Conservation (phyloP, 768 basidiomycete genomes). For the Lentinula aciculospora region DNA sequence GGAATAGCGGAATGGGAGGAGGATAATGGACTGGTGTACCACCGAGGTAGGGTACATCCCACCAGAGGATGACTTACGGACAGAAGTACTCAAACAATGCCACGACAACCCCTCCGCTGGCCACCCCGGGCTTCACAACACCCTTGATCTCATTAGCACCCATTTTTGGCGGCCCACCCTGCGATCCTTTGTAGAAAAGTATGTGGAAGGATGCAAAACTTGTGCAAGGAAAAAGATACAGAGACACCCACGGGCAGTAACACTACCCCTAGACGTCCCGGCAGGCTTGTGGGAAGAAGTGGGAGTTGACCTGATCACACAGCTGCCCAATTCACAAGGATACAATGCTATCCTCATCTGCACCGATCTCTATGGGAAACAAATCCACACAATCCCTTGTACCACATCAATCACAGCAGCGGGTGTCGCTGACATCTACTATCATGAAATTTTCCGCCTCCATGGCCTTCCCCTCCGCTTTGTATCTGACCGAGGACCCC, state of each 20-base stretch:
- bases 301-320: constrained; percentile 17
- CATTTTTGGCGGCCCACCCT: constrained; percentile 10
- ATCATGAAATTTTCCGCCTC: constrained; percentile 8
- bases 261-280: constrained; percentile 1
- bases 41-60: not conserved
- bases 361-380: constrained; percentile 20
- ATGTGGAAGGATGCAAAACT: constrained; percentile 19
- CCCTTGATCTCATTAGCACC: constrained; percentile 16
- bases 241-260: not conserved
- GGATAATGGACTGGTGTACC: not conserved
- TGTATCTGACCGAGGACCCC: not conserved
- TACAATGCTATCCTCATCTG: constrained; percentile 13
- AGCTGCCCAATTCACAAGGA: constrained; percentile 15
- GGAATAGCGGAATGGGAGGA: no score
- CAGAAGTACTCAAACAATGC: not conserved
- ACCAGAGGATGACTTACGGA: not conserved
- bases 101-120: not conserved
- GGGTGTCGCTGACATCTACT: constrained; percentile 13
- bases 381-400: constrained; percentile 19
- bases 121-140: not conserved
- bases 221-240: constrained; percentile 14
- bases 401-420: constrained; percentile 10
- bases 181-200: constrained; percentile 16
- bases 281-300: constrained; percentile 16
- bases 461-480: not conserved